Evolutionary conservation across 1,284 basidiomycete species (phyloP).

Genomic region (Melampsora americana): DNA sequence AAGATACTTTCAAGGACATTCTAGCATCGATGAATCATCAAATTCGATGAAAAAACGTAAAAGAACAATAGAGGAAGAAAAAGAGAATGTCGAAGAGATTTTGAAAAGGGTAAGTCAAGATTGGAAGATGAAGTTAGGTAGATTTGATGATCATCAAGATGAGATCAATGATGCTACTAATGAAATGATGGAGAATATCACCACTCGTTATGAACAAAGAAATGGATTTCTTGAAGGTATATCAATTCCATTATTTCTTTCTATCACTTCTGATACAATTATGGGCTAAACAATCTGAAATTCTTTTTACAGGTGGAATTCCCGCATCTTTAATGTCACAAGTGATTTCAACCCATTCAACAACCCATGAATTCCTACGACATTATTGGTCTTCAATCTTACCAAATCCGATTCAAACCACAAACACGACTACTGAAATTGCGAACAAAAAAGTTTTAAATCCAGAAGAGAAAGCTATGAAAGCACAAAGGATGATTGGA

Average conservation of each 20-base stretch:
- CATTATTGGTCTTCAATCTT: constrained; percentile 91
- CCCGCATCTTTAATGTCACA: constrained; percentile 73
- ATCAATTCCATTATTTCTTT: constrained; percentile 4
- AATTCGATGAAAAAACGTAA: constrained; percentile 12
- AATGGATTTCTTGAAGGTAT: constrained; percentile 50
- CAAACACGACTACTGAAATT: constrained; percentile 46
- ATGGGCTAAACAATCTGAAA: too few relatives aligned
- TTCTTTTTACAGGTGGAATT: constrained; percentile 64
- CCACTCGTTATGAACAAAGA: constrained; percentile 64
- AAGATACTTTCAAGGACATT: constrained; percentile 34
- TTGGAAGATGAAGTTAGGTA: constrained; percentile 33
- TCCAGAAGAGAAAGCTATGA: constrained; percentile 62
- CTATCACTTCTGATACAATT: too few relatives aligned
- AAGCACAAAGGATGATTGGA: constrained; percentile 77
- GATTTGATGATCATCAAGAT: constrained; percentile 47
- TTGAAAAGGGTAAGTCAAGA: not conserved
- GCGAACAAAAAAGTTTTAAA: constrained; percentile 44
- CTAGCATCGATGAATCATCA: not conserved
- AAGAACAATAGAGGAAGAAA: constrained; percentile 20
- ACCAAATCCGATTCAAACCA: constrained; percentile 56
- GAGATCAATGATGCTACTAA: constrained; percentile 65
- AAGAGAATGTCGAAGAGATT: not conserved
- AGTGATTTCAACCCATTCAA: constrained; percentile 82
- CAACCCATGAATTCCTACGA: constrained; percentile 89
- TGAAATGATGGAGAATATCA: constrained; percentile 74